A percentile compares a stretch with the other conserved stretches of the same genome.
phyloP scores from a whole-genome alignment of 345 rosid species.

The Moricandia moricandioides region DNA sequence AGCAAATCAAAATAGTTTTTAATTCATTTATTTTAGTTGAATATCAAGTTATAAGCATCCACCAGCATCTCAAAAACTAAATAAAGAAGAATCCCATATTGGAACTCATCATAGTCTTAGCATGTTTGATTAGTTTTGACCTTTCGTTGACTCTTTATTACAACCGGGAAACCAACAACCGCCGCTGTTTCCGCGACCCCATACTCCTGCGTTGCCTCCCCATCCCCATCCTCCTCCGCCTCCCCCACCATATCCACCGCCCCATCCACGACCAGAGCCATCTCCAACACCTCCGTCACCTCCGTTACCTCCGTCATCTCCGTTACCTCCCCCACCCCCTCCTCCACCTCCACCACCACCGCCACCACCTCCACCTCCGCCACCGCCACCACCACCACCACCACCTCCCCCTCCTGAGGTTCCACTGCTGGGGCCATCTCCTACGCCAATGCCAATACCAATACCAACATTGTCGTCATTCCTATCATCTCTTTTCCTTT shows the following conservation, averaged over 20 bases:
- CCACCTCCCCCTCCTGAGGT: not conserved
- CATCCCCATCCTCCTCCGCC: conserved; percentile 29
- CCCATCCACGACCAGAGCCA: conserved; percentile 18
- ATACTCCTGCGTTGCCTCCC: conserved; percentile 20
- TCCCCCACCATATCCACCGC: conserved; percentile 21
- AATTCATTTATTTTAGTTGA: not conserved
- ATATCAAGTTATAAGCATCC: not conserved
- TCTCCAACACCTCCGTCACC: not conserved
- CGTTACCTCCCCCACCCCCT: not conserved
- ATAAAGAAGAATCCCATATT: conserved; percentile 1
- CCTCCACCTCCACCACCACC: conserved; percentile 18
- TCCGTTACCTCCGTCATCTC: not conserved
- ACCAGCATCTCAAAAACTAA: not conserved
- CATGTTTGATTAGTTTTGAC: conserved; percentile 21
- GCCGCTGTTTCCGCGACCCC: conserved; percentile 24
- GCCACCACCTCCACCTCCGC: not conserved
- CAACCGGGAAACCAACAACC: conserved; percentile 39
- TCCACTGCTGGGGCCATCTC: conserved; percentile 24
- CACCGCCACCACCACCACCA: not conserved
- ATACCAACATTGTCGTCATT: not conserved
- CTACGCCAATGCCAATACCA: conserved; percentile 29
- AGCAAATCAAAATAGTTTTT: not conserved
- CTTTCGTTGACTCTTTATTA: conserved; percentile 18
- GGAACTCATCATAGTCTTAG: not conserved
- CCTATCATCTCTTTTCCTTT: conserved; percentile 21